Conservation (phyloP, 441 rosid genomes). For the Erodium trifolium region DNA sequence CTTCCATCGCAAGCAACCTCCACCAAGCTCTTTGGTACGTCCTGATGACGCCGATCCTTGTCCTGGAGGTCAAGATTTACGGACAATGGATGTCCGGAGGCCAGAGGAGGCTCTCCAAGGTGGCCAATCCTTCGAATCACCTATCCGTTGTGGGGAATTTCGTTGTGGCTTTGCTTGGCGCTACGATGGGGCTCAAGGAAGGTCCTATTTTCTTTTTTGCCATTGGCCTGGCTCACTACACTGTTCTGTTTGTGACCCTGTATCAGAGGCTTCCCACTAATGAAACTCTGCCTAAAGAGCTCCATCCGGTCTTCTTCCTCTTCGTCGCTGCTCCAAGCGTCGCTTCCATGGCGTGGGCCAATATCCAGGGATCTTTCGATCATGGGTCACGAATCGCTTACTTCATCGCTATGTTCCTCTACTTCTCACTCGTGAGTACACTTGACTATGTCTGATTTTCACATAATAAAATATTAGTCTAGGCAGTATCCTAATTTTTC, state of each 20-base stretch:
- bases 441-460: no score
- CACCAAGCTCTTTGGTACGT: conserved; percentile 59
- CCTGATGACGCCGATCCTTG: conserved; percentile 65
- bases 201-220: conserved; percentile 88
- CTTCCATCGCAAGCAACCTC: conserved; percentile 32
- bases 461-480: no score
- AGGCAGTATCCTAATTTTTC: no score
- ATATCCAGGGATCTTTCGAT: conserved; percentile 56
- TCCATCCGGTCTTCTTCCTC: conserved; percentile 87
- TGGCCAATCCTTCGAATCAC: conserved; percentile 87
- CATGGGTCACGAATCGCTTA: conserved; percentile 64
- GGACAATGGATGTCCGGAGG: conserved; percentile 99
- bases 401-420: conserved; percentile 84
- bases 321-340: conserved; percentile 91
- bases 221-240: conserved; percentile 71
- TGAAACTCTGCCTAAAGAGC: conserved; percentile 65
- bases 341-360: conserved; percentile 87
- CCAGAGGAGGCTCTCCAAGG: conserved; percentile 74
- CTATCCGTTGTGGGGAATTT: conserved; percentile 77
- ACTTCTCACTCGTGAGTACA: conserved; percentile 52
- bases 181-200: conserved; percentile 80
- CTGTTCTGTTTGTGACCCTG: conserved; percentile 76
- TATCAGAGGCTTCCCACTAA: conserved; percentile 90
- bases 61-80: conserved; percentile 70
- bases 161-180: conserved; percentile 76